Conservation (phyloP, 106 monocot genomes). For the Platanthera guangdongensis region DNA sequence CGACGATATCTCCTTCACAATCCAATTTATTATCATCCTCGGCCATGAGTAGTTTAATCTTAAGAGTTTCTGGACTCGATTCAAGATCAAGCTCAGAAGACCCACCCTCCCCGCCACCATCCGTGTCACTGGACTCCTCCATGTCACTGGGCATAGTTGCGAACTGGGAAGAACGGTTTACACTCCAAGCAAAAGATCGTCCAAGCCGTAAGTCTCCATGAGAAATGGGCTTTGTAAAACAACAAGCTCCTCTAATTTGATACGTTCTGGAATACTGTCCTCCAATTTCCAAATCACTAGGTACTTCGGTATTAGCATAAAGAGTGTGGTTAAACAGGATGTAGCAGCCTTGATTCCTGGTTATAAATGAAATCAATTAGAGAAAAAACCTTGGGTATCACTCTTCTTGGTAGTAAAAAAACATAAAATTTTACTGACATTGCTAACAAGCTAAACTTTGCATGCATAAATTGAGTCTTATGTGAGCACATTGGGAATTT, state of each 20-base stretch:
- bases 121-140: conserved; percentile 21
- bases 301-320: conserved; percentile 10
- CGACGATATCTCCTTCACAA: conserved; percentile 13
- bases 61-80: conserved; percentile 16
- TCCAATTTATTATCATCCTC: conserved; percentile 13
- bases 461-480: background rate
- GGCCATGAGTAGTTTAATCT: conserved; percentile 1
- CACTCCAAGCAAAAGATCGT: conserved; percentile 10
- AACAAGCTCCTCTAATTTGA: background rate
- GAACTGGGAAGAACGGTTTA: conserved; percentile 51
- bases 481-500: background rate
- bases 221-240: conserved; percentile 7
- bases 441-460: background rate
- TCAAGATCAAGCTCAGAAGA: conserved; percentile 58
- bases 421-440: background rate
- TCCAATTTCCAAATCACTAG: conserved; percentile 5
- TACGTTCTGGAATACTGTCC: conserved; percentile 6
- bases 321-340: conserved; percentile 11
- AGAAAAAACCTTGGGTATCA: background rate
- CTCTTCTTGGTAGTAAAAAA: too few relatives aligned
- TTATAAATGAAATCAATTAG: background rate
- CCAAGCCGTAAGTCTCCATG: background rate
- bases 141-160: conserved; percentile 20
- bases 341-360: conserved; percentile 20
- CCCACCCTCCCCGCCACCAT: conserved; percentile 38